Evolutionary conservation across 2,329 filamentous ascomycete genomes (phyloP), one percentile per base, ranked within the genome.

Genomic region (Parastagonospora avenae): DNA sequence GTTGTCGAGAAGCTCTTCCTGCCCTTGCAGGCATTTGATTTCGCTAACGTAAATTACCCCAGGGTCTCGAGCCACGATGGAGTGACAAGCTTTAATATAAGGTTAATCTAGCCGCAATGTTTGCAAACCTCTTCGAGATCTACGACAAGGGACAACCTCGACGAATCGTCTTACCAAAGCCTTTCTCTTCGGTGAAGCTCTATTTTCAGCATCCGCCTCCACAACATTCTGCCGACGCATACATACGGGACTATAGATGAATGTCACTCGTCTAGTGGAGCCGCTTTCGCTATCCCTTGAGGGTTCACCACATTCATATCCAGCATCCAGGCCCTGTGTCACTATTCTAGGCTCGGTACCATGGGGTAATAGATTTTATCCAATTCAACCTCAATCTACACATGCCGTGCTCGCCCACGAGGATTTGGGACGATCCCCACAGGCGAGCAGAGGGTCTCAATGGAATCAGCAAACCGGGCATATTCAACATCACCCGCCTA

Each of bases 21-120:
- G 60, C 66, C 62, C 64, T 65, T 68, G 66, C 67, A 69, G 63
- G 32, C 57, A 38, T 50, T 46, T 50, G 44, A 61, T 54, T 55
- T 64, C 60, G 65, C 63, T 62, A 64, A 66, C 27, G 45, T 63
- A 61, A 50, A 65, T 66, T 60, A 47, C 46, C 46, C 51, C 62
- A 59, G 57, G 61, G 51, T 50, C 52, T 54, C 52, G 52, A 50
- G 61, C 55, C 43, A 55, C 50, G 52, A 59, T 62, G 53, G 50
- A 64, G 40, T 60, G 66, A 72, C 68, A 74, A 70, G 70, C 70
- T 68, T 73, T 72, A 73, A 73, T 69, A 66, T 70, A 71, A 71
- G 63, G 63, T 72, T 72, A 74, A 74, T 72, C 61, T 72, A 66
- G 53, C 58, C 55, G 60, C 69, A 67, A 71, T 71, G 62, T 64